Evolutionary conservation across 176 grass and related monocot species (phyloP), one percentile per base, ranked within the genome.

Genomic region (Juncus inflexus): DNA sequence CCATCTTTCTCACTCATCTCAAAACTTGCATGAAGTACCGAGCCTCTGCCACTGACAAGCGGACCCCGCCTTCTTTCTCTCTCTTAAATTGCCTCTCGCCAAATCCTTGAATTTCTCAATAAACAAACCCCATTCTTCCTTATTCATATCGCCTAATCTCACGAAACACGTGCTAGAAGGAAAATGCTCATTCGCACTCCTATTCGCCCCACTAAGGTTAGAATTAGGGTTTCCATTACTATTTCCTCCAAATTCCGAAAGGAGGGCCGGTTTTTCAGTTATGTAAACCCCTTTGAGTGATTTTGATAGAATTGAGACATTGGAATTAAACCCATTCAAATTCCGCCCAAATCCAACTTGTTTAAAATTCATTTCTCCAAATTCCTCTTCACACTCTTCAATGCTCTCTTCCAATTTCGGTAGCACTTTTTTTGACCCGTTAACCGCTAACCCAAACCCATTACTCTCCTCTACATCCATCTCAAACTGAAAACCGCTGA

Each of bases 21-120:
- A 95, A 90, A 95, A 95, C 78, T 86, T 83, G 78, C 90, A 95
- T 77, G 90, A 95, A 84, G 83, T 95, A 42, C 86, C 86, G 37
- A 95, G 64, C 80, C 90, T 86, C 75, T 73, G 90, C 58, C 76
- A 69, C 62, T 73, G 69, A 67, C 67, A 52, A 10, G 42, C 42
- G 15, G 83, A 61, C 74, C 68, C 64, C 3, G 55, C 52, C 0
- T 37, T 74, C 67, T 87, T 90, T 66, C 61, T 43, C 0, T 19
- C 69, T 15, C 55, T 78, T 66, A 90, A 84, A 55, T 80, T 76
- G 37, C 58, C 75, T 10, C 67, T 75, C 55, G 86, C 77, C 50
- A 95, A 65, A 45, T 95, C 83, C 69, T 80, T 86, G 72, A 90
- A 95, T 73, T 95, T 95, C 67, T 95, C 90, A 14, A 95, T 83